A percentile compares a stretch with the other conserved stretches of the same genome.
Conservation (phyloP, 495 filamentous ascomycete species). For the Tuber umbilicatum region DNA sequence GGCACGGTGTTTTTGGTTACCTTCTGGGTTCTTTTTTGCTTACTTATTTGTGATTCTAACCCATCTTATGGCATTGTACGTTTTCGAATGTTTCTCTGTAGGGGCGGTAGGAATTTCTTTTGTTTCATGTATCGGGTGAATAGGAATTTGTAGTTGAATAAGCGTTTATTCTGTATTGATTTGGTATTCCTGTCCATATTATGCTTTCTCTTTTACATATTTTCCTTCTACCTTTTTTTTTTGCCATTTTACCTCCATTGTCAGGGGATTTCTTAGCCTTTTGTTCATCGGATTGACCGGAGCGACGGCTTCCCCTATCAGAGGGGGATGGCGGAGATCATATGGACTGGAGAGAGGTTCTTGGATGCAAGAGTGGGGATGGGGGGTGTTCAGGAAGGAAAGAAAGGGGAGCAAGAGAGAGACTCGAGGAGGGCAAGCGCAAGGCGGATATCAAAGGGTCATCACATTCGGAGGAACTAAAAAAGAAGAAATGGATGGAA, state of each 20-base stretch:
- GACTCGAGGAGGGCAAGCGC: neutral
- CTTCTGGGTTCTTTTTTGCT: conserved; percentile 1
- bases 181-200: conserved; percentile 1
- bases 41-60: conserved; percentile 1
- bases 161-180: conserved; percentile 1
- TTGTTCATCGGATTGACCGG: neutral
- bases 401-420: neutral
- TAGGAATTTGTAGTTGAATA: neutral
- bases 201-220: neutral
- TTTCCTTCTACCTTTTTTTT: neutral
- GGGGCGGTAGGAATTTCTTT: neutral
- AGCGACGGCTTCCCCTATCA: neutral
- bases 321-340: neutral
- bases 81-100: neutral
- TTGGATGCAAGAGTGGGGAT: neutral
- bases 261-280: neutral
- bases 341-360: neutral
- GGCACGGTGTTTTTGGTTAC: conserved; percentile 26
- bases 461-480: neutral
- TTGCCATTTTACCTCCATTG: neutral
- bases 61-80: conserved; percentile 3
- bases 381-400: neutral
- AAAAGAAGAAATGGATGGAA: neutral
- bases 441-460: conserved; percentile 2
- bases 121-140: conserved; percentile 5